Evolutionary conservation across 73 alveolate genomes (phyloP).

Genomic region (Halteria grandinella): DNA sequence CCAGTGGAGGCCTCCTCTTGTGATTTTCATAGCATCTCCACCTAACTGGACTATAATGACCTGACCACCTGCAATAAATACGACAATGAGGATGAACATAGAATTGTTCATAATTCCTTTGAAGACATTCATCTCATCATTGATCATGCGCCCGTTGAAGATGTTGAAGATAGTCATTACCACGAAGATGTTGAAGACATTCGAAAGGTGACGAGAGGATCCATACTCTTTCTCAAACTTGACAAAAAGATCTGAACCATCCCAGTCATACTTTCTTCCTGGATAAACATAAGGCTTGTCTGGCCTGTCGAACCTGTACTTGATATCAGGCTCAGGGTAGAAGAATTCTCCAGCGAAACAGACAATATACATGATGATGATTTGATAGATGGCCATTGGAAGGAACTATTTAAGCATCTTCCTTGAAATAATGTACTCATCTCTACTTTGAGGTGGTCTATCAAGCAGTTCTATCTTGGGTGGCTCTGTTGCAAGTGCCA

Average conservation of each 20-base stretch:
- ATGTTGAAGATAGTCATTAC: conserved; percentile 83
- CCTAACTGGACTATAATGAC: conserved; percentile 76
- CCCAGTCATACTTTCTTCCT: conserved; percentile 68
- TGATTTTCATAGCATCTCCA: conserved; percentile 72
- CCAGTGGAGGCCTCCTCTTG: conserved; percentile 76
- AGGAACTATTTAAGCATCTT: conserved; percentile 89
- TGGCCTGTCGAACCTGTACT: conserved; percentile 47
- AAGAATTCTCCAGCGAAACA: conserved; percentile 69
- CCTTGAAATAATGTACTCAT: conserved; percentile 83
- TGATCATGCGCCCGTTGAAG: conserved; percentile 85
- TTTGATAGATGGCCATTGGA: conserved; percentile 79
- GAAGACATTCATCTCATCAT: conserved; percentile 87
- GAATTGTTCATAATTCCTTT: conserved; percentile 71
- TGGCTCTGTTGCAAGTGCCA: conserved; percentile 83
- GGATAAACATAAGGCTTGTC: conserved; percentile 25
- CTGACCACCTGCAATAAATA: conserved; percentile 38
- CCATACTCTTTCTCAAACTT: conserved; percentile 62
- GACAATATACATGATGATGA: conserved; percentile 74
- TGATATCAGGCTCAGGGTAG: conserved; percentile 57
- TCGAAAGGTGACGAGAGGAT: conserved; percentile 90
- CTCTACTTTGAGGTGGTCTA: conserved; percentile 76
- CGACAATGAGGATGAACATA: conserved; percentile 52
- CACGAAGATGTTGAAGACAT: conserved; percentile 88
- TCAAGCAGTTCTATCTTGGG: conserved; percentile 71
- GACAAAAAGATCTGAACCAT: conserved; percentile 74